A percentile compares a stretch with the other conserved stretches of the same genome.
These are phyloP conservation scores for Diplotaxis tenuifolia DNA, from an alignment of 345 rosid species.

Conservation along the genomic window DNA sequence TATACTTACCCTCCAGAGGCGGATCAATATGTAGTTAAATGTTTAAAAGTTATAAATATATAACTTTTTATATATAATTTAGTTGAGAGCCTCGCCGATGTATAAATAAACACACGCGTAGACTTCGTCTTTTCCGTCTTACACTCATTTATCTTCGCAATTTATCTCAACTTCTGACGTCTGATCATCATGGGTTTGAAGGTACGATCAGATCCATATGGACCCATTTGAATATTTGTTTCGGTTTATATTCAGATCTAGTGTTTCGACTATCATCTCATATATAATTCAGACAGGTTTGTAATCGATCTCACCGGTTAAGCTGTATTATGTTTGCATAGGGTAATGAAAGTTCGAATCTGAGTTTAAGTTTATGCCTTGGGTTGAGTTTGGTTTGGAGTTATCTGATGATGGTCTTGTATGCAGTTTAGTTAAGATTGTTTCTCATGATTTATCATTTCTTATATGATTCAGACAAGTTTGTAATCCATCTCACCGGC, in stretches of 20 bases:
- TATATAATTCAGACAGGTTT: neutral
- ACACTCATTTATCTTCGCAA: slow-evolving; percentile 1
- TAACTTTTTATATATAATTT: no score
- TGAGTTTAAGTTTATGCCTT: slow-evolving; percentile 1
- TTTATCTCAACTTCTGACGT: slow-evolving; percentile 4
- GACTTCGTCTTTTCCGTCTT: slow-evolving; percentile 38
- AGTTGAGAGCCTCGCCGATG: neutral
- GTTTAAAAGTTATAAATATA: no score
- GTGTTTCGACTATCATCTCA: neutral
- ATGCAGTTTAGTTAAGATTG: neutral
- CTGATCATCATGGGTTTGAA: slow-evolving; percentile 35
- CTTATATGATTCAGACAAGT: neutral
- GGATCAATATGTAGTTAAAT: no score
- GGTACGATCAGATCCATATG: slow-evolving; percentile 21
- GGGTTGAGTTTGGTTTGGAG: neutral
- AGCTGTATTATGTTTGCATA: neutral
- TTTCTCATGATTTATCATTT: neutral
- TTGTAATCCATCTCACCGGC: neutral
- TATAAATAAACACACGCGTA: slow-evolving; percentile 3
- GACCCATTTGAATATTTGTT: neutral
- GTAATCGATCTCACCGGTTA: neutral
- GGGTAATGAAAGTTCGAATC: neutral
- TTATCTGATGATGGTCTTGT: neutral
- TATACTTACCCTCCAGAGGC: no score
- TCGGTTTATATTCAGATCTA: slow-evolving; percentile 4